These are phyloP conservation scores for Amanita molliuscula DNA, from an alignment of 768 basidiomycete genomes.

Conservation along the genomic window DNA sequence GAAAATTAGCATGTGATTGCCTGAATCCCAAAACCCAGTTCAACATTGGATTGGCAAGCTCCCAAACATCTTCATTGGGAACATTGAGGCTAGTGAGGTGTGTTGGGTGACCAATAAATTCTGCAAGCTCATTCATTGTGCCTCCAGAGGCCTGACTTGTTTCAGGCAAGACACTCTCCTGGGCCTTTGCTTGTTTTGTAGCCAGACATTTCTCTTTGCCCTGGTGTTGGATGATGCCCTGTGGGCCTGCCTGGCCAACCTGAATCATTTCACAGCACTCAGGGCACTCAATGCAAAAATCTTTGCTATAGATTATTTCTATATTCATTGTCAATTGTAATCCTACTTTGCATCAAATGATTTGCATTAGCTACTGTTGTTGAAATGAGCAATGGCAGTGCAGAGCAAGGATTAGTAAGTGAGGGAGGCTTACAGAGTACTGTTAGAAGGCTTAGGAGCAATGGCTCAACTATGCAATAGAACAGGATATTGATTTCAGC, in stretches of 20 bases:
- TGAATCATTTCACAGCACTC: constrained; percentile 3
- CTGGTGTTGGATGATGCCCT: constrained; percentile 4
- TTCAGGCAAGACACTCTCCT: no score
- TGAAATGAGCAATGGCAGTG: no score
- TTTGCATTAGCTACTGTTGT: no score
- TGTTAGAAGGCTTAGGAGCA: no score
- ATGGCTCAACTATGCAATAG: no score
- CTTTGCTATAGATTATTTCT: neutral
- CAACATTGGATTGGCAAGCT: neutral
- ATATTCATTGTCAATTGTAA: no score
- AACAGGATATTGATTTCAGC: no score
- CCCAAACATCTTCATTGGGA: neutral
- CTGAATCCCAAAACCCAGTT: neutral
- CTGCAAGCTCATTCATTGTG: neutral
- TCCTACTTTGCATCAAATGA: no score
- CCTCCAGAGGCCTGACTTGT: no score
- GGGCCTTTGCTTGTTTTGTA: neutral
- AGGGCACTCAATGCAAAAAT: constrained; percentile 1
- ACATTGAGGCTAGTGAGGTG: neutral
- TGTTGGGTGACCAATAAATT: neutral
- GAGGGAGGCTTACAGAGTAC: no score
- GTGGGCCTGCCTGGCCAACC: constrained; percentile 3
- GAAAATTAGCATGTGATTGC: neutral
- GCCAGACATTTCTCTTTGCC: constrained; percentile 1
- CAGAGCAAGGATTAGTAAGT: no score